These are phyloP conservation scores for Populus euphratica DNA, from an alignment of 345 rosid genomes.

Conservation along the genomic window DNA sequence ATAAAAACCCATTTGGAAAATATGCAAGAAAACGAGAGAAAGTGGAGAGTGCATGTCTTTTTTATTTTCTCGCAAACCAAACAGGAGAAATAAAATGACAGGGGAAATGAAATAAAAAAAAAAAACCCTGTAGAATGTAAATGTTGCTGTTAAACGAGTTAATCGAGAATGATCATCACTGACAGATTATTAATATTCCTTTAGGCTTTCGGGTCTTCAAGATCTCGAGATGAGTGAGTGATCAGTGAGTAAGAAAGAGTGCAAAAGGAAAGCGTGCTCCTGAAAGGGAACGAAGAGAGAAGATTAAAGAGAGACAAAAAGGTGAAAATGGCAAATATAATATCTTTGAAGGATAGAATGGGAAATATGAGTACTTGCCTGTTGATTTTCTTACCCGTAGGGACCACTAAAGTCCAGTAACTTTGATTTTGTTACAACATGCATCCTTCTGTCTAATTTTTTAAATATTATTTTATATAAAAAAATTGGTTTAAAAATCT, in stretches of 20 bases:
- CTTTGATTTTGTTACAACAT: background rate
- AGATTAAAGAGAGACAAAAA: background rate
- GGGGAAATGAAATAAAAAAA: background rate
- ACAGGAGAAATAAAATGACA: background rate
- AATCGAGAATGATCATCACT: background rate
- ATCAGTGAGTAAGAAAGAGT: background rate
- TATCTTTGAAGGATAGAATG: background rate
- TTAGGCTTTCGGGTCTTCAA: background rate
- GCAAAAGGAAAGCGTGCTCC: background rate
- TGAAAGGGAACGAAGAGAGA: background rate
- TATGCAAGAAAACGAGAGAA: background rate
- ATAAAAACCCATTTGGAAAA: background rate
- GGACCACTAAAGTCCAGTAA: background rate
- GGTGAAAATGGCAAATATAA: background rate
- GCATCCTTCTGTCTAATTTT: background rate
- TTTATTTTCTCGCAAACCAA: slow-evolving; percentile 1
- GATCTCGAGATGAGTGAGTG: background rate
- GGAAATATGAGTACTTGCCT: background rate
- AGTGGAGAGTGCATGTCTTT: background rate
- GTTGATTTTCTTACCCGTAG: background rate
- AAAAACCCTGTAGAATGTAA: background rate
- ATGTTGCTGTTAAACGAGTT: background rate
- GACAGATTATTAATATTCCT: background rate
- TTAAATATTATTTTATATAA: too few relatives aligned
- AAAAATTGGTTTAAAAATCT: too few relatives aligned